Percentiles rank a stretch among this genome's conserved stretches.
These are phyloP conservation scores for Raffaelea arxii DNA, from an alignment of 2,329 filamentous ascomycete genomes.

Conservation along the genomic window DNA sequence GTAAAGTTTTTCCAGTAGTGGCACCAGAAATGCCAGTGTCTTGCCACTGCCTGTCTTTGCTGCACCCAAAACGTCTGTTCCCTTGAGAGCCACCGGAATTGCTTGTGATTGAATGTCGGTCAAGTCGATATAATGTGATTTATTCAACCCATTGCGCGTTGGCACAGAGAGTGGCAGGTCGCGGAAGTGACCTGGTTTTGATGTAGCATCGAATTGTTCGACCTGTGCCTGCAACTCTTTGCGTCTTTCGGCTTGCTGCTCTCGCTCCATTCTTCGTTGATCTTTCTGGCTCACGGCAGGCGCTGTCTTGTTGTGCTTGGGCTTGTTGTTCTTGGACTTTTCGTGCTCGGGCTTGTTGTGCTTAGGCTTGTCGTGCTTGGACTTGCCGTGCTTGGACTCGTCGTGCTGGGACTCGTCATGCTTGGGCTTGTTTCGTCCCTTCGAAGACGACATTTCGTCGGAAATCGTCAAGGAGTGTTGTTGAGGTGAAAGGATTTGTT, in stretches of 20 bases:
- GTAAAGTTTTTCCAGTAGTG: conserved; percentile 87
- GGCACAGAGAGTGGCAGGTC: conserved; percentile 78
- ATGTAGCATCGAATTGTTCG: no score
- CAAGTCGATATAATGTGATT: conserved; percentile 79
- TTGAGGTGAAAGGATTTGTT: no score
- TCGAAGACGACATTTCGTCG: no score
- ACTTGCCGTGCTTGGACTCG: background rate
- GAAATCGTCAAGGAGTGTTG: no score
- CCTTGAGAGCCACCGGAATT: conserved; percentile 80
- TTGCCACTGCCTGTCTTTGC: conserved; percentile 96
- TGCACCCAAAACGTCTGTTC: conserved; percentile 80
- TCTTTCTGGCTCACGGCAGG: no score
- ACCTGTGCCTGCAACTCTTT: no score
- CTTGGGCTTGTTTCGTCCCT: background rate
- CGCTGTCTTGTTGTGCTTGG: background rate
- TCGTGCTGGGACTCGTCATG: background rate
- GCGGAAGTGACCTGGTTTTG: no score
- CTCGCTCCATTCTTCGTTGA: no score
- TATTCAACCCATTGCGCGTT: conserved; percentile 68
- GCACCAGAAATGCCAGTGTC: conserved; percentile 85
- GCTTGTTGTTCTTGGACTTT: background rate
- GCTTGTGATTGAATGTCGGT: conserved; percentile 88
- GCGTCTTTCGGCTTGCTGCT: no score
- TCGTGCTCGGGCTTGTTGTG: background rate
- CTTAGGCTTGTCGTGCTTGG: background rate